Evolutionary conservation across 192 early-diverging fungal genomes (phyloP), one percentile per base, ranked within the genome.

Genomic region (Chytriomyces sp.): DNA sequence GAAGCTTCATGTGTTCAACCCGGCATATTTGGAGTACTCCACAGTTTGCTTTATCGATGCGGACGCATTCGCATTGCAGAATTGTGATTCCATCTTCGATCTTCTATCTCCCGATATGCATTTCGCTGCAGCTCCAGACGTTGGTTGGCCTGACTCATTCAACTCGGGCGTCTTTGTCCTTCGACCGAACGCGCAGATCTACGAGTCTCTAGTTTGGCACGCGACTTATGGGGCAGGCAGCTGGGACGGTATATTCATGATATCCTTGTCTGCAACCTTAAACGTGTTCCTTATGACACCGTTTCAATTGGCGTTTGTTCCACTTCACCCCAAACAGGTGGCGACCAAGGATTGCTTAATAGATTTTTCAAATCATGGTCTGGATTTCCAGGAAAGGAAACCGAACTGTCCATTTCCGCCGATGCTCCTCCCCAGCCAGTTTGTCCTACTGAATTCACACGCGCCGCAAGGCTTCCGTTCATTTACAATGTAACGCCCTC

Each of bases 121-220:
- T 4, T 90, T 96, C 78, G 91, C 93, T 3, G 94, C 96, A 4
- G 87, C 93, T 4, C 92, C 94, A 5, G 96, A 98, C 60, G 91
- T 91, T 28, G 95, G 95, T 0, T 98, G 96, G 96, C 96, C 96
- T 0, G 96, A 98, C 75, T 92, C 90, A 66, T 98, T 98, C 82
- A 98, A 98, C 77, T 96, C 96, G 52, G 96, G 95, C 4, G 94
- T 98, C 1, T 91, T 98, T 85, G 91, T 92, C 41, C 80, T 83
- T 10, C 77, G 81, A 52, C 91, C 94, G 28, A 78, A 78, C 38
- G 75, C 49, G 5, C 75, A 82, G 26, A 69, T 87, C 26, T 91
- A 81, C 64, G 59, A 80, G 6, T 83, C 78, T 0, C 70, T 92
- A 40, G 69, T 87, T 36, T 79, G 81, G 5, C 56, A 83, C 38